phyloP scores from a whole-genome alignment of 2,329 filamentous ascomycete species.

The Cercospora citrullina region DNA sequence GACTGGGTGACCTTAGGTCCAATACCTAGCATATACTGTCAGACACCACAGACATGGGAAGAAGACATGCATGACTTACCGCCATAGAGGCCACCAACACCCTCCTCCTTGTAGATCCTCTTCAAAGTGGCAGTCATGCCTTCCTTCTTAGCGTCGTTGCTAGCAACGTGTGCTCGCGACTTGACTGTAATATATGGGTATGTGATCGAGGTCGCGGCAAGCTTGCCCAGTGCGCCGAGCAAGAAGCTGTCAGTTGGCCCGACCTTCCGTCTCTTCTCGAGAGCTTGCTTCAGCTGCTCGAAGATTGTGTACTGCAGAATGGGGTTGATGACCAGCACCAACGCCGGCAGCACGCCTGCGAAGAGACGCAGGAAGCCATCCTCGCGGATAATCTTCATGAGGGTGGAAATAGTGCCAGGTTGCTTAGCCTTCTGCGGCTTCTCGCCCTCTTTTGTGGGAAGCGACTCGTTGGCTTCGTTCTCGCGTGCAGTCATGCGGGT shows the following conservation, averaged over 20 bases:
- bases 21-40: slow-evolving; percentile 62
- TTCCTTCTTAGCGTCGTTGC: slow-evolving; percentile 72
- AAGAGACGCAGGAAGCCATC: slow-evolving; percentile 87
- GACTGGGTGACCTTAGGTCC: slow-evolving; percentile 96
- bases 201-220: slow-evolving; percentile 88
- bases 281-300: slow-evolving; percentile 90
- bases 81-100: slow-evolving; percentile 89
- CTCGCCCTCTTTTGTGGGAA: slow-evolving; percentile 42
- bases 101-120: slow-evolving; percentile 81
- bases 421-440: slow-evolving; percentile 51
- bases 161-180: slow-evolving; percentile 93
- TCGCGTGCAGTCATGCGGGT: slow-evolving; percentile 94
- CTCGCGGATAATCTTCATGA: slow-evolving; percentile 75
- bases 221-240: slow-evolving; percentile 88
- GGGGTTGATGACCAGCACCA: slow-evolving; percentile 95
- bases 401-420: slow-evolving; percentile 75
- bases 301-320: slow-evolving; percentile 99
- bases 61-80: slow-evolving; percentile 56
- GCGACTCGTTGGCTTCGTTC: slow-evolving; percentile 51
- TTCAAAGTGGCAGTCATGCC: slow-evolving; percentile 76
- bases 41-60: neutral
- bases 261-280: slow-evolving; percentile 75
- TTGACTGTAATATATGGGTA: slow-evolving; percentile 99
- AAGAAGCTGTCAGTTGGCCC: slow-evolving; percentile 87
- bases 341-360: slow-evolving; percentile 84